A percentile compares a stretch with the other conserved stretches of the same genome.
Evolutionary conservation across 1,284 basidiomycete genomes (phyloP).

Genomic region (Irpex sp.): DNA sequence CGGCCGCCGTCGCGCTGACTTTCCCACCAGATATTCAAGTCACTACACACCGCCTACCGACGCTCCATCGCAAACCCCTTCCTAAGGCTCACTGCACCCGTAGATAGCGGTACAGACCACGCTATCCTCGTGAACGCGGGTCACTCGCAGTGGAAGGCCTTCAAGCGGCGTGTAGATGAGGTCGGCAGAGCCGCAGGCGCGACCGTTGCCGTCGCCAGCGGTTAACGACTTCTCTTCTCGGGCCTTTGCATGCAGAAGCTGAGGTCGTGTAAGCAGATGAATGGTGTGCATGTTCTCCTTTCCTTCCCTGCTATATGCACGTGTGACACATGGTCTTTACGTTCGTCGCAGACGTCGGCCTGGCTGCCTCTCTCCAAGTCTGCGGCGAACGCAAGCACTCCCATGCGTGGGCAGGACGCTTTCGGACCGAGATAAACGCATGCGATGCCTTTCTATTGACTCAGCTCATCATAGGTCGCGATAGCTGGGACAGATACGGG

Average conservation of each 20-base stretch:
- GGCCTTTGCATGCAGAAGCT: neutral
- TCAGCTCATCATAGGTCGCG: conserved; percentile 59
- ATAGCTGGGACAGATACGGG: conserved; percentile 88
- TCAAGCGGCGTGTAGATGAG: conserved; percentile 69
- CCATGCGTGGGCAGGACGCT: conserved; percentile 18
- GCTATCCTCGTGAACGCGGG: conserved; percentile 55
- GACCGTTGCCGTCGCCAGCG: conserved; percentile 19
- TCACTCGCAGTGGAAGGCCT: conserved; percentile 63
- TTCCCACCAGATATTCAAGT: conserved; percentile 66
- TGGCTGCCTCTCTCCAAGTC: conserved; percentile 15
- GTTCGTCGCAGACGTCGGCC: conserved; percentile 23
- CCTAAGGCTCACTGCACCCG: conserved; percentile 51
- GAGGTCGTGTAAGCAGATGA: neutral
- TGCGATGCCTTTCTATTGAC: conserved; percentile 68
- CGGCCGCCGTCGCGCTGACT: neutral
- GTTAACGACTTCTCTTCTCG: neutral
- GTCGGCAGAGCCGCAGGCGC: conserved; percentile 53
- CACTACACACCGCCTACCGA: conserved; percentile 79
- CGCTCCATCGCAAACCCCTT: conserved; percentile 77
- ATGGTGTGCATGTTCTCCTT: neutral
- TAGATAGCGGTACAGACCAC: conserved; percentile 48
- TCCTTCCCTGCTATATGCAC: neutral
- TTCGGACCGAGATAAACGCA: conserved; percentile 50
- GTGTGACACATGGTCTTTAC: neutral
- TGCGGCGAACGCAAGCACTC: conserved; percentile 18